Conservation (phyloP, 2,329 filamentous ascomycete genomes). For the Chaetomiaceae sp. region DNA sequence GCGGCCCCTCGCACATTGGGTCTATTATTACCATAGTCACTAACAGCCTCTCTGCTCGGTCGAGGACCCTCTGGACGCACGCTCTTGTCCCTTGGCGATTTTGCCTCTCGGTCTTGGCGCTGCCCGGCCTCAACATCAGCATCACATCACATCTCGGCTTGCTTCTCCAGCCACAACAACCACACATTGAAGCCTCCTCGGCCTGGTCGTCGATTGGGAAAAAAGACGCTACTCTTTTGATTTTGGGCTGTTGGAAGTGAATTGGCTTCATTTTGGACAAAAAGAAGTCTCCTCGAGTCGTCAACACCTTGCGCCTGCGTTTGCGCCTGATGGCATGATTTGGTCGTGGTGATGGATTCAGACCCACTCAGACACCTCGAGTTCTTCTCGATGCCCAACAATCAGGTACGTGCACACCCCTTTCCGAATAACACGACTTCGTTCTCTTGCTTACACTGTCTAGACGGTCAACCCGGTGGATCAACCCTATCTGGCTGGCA, state of each 20-base stretch:
- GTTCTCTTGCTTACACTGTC: conserved; percentile 22
- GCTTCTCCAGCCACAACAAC: not conserved
- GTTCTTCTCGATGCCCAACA: conserved; percentile 38
- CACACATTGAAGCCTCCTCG: too few species aligned
- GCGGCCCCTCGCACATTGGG: not conserved
- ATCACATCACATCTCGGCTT: not conserved
- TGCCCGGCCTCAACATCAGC: not conserved
- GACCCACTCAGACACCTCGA: conserved; percentile 36
- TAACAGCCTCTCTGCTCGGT: not conserved
- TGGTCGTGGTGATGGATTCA: conserved; percentile 34
- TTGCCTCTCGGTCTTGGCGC: not conserved
- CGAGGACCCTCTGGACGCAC: not conserved
- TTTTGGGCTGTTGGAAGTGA: too few species aligned
- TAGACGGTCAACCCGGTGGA: conserved; percentile 34
- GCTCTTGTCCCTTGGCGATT: not conserved
- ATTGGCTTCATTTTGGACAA: too few species aligned
- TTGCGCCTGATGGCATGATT: conserved; percentile 27
- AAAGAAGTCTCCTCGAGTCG: not conserved
- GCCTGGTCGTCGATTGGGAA: too few species aligned
- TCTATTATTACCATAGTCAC: too few species aligned
- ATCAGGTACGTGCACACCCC: conserved; percentile 30
- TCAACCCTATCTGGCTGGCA: conserved; percentile 29
- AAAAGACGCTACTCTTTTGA: too few species aligned
- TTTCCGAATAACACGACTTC: not conserved
- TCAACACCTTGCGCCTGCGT: not conserved